phyloP scores from a whole-genome alignment of 352 stramenopile species.

The Phytophthora fragariaefolia region DNA sequence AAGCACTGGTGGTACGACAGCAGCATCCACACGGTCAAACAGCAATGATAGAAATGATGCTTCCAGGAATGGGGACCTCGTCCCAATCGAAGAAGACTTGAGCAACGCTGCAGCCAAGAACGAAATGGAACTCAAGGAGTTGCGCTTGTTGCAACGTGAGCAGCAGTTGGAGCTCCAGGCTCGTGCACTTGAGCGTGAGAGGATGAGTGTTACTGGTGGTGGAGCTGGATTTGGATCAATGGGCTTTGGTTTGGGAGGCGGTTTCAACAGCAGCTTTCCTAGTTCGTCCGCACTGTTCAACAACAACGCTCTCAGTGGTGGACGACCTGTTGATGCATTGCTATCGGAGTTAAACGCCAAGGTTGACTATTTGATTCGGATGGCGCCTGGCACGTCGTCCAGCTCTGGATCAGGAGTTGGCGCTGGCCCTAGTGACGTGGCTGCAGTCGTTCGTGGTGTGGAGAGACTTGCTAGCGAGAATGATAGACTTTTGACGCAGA shows the following conservation, averaged over 20 bases:
- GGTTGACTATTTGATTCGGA: conserved; percentile 82
- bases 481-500: conserved; percentile 73
- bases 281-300: conserved; percentile 40
- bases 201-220: conserved; percentile 29
- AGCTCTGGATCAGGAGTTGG: conserved; percentile 25
- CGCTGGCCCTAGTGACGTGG: conserved; percentile 58
- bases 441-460: conserved; percentile 69
- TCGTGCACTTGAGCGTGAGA: conserved; percentile 49
- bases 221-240: conserved; percentile 35
- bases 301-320: conserved; percentile 37
- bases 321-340: conserved; percentile 51
- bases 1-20: conserved; percentile 9
- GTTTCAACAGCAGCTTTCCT: conserved; percentile 34
- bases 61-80: conserved; percentile 47
- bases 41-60: conserved; percentile 20
- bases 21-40: conserved; percentile 28
- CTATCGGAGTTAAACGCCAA: conserved; percentile 77
- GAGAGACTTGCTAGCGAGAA: conserved; percentile 78
- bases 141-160: conserved; percentile 57
- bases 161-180: conserved; percentile 60
- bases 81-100: conserved; percentile 54
- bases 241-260: conserved; percentile 24
- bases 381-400: conserved; percentile 39
- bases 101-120: conserved; percentile 37
- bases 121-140: conserved; percentile 66